phyloP scores from a whole-genome alignment of 441 rosid species.

The Eutrema salsugineum region DNA sequence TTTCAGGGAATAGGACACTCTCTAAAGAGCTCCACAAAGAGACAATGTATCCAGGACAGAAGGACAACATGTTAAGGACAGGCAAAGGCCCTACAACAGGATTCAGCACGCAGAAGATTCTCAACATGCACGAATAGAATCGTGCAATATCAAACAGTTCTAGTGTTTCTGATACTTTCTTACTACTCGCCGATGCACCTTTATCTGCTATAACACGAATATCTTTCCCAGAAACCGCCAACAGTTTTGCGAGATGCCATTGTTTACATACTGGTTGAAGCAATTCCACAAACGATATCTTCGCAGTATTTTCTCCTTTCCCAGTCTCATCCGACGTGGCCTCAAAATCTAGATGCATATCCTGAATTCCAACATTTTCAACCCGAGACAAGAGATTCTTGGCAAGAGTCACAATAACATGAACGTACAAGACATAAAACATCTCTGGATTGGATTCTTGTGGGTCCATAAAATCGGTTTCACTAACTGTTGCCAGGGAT shows the following conservation, averaged over 20 bases:
- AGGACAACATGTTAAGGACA: constrained; percentile 89
- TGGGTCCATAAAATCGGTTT: constrained; percentile 58
- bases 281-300: constrained; percentile 59
- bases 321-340: constrained; percentile 39
- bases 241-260: constrained; percentile 85
- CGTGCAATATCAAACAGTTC: constrained; percentile 69
- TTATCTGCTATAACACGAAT: constrained; percentile 32
- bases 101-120: constrained; percentile 67
- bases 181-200: constrained; percentile 25
- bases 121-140: constrained; percentile 83
- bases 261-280: constrained; percentile 82
- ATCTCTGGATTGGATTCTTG: constrained; percentile 46
- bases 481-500: constrained; percentile 60
- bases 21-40: constrained; percentile 71
- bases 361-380: constrained; percentile 47
- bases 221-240: constrained; percentile 50
- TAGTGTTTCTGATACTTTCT: constrained; percentile 41
- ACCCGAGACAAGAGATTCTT: constrained; percentile 59
- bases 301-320: constrained; percentile 31
- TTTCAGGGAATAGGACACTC: constrained; percentile 45
- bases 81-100: constrained; percentile 70
- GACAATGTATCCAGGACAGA: constrained; percentile 81
- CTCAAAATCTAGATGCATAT: constrained; percentile 42
- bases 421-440: constrained; percentile 67
- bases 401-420: constrained; percentile 56